A percentile compares a stretch with the other conserved stretches of the same genome.
Conservation (phyloP, 2,329 filamentous ascomycete genomes). For the Botrytis fabae region DNA sequence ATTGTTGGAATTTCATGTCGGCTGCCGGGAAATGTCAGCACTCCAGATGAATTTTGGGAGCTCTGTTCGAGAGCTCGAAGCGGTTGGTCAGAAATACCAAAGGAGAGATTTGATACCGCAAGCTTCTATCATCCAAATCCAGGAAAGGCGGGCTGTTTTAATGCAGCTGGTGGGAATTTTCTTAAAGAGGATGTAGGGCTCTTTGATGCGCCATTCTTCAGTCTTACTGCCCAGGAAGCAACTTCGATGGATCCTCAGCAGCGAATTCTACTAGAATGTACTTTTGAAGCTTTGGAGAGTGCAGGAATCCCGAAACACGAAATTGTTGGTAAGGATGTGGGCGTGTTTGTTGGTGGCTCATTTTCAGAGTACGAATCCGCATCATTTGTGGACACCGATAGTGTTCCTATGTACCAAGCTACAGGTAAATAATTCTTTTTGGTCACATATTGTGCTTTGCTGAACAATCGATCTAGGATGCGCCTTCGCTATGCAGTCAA, state of each 20-base stretch:
- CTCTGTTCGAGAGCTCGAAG: constrained; percentile 62
- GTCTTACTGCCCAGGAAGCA: constrained; percentile 31
- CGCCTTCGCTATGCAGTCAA: constrained; percentile 45
- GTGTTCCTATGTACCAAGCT: constrained; percentile 52
- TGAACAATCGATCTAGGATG: constrained; percentile 36
- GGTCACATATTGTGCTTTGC: background rate
- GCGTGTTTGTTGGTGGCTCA: constrained; percentile 31
- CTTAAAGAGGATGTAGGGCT: constrained; percentile 21
- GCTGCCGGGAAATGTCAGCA: constrained; percentile 50
- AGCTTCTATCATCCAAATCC: constrained; percentile 23
- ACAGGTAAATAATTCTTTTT: constrained; percentile 43
- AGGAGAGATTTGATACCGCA: constrained; percentile 21
- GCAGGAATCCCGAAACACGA: constrained; percentile 30
- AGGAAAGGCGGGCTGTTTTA: constrained; percentile 21
- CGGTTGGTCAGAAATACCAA: constrained; percentile 24
- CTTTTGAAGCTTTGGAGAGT: constrained; percentile 38
- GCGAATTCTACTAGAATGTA: constrained; percentile 35
- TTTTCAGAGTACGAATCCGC: constrained; percentile 23
- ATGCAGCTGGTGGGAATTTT: constrained; percentile 18
- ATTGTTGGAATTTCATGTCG: constrained; percentile 54
- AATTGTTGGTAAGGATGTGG: constrained; percentile 29
- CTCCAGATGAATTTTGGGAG: constrained; percentile 68
- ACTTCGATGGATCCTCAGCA: constrained; percentile 40
- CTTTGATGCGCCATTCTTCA: constrained; percentile 21
- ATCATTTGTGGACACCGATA: constrained; percentile 47